phyloP scores from a whole-genome alignment of 2,329 filamentous ascomycete species.

The Fusarium vanettenii region DNA sequence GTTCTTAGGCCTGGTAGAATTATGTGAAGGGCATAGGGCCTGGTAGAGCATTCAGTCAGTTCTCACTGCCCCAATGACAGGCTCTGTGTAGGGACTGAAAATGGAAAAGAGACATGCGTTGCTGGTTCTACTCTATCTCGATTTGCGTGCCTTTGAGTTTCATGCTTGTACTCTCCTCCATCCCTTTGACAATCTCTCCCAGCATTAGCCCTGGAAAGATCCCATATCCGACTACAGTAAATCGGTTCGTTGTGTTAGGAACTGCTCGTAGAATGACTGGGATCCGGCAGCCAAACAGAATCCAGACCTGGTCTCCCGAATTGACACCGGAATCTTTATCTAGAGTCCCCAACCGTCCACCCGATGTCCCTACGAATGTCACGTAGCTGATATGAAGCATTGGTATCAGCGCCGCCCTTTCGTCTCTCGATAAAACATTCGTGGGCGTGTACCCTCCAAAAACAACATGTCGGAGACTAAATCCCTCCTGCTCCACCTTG shows the following conservation, averaged over 20 bases:
- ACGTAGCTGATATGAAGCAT: not conserved
- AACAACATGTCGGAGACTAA: not conserved
- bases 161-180: not conserved
- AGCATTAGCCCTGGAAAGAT: not conserved
- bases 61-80: not conserved
- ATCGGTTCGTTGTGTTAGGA: not conserved
- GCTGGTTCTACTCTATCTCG: not conserved
- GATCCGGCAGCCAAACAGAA: conserved; percentile 3
- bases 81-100: not conserved
- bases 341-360: not conserved
- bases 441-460: not conserved
- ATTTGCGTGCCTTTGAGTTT: not conserved
- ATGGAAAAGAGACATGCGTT: not conserved
- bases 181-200: not conserved
- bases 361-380: not conserved
- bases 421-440: not conserved
- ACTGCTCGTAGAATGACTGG: not conserved
- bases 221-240: not conserved
- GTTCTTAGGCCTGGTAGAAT: not conserved
- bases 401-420: not conserved
- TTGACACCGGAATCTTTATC: not conserved
- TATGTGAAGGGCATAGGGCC: not conserved
- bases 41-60: not conserved
- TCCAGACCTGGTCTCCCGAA: conserved; percentile 2
- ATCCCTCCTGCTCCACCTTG: not conserved